Percentiles rank a stretch among this genome's conserved stretches.
These are phyloP conservation scores for Myxozyma geophila DNA, from an alignment of 805 yeast species.

Conservation along the genomic window DNA sequence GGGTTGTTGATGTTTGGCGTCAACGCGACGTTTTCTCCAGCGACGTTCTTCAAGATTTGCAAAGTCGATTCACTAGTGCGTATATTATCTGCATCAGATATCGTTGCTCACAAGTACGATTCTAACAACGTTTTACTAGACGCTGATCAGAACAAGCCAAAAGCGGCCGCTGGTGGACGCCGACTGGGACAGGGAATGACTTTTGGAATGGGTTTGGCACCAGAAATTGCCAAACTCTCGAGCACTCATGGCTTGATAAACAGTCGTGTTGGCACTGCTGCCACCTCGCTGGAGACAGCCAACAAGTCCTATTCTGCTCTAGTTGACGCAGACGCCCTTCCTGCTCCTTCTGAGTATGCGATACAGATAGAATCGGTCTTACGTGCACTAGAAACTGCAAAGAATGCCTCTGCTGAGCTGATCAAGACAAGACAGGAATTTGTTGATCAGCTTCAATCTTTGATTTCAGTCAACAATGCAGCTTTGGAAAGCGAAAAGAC, in stretches of 20 bases:
- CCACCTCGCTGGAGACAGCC: conserved; percentile 21
- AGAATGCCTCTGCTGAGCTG: conserved; percentile 40
- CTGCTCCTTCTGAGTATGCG: conserved; percentile 46
- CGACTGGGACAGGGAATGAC: conserved; percentile 34
- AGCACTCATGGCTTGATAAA: conserved; percentile 17
- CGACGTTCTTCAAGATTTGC: conserved; percentile 44
- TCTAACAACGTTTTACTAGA: conserved; percentile 14
- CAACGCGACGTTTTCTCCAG: conserved; percentile 59
- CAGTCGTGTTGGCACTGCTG: conserved; percentile 15
- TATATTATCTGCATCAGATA: neutral
- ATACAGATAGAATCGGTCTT: conserved; percentile 40
- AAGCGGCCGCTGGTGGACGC: conserved; percentile 26
- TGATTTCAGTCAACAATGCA: conserved; percentile 42
- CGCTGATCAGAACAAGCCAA: conserved; percentile 26
- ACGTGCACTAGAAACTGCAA: conserved; percentile 39
- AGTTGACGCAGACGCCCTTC: conserved; percentile 42
- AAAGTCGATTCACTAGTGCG: conserved; percentile 36
- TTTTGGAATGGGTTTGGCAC: conserved; percentile 30
- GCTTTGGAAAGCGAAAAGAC: conserved; percentile 41
- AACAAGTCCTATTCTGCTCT: conserved; percentile 28
- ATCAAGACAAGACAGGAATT: conserved; percentile 39
- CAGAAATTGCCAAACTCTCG: conserved; percentile 33
- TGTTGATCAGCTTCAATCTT: conserved; percentile 41
- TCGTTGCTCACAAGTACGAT: neutral
- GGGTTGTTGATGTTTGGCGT: conserved; percentile 70